Evolutionary conservation across 306 rosid species (phyloP).

Genomic region (Cajanus cajan): DNA sequence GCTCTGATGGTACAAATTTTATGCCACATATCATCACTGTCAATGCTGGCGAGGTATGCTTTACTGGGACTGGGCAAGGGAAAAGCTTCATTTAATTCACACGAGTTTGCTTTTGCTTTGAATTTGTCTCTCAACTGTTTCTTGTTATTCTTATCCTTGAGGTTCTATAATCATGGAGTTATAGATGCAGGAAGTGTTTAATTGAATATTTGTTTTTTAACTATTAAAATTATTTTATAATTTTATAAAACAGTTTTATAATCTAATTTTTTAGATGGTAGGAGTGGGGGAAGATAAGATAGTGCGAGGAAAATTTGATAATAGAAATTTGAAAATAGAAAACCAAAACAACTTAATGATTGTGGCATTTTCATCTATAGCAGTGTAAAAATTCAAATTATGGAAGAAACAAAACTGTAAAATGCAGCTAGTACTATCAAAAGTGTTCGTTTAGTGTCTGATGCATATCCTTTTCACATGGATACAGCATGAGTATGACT

Average conservation of each 20-base stretch:
- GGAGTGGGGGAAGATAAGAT: neutral
- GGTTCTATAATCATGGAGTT: neutral
- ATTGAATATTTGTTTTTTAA: neutral
- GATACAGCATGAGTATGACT: neutral
- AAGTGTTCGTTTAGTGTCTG: neutral
- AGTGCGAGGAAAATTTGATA: neutral
- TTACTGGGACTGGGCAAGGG: neutral
- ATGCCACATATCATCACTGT: slow-evolving; percentile 80
- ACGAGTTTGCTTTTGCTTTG: neutral
- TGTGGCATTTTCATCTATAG: neutral
- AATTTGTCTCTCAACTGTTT: neutral
- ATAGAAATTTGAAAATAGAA: neutral
- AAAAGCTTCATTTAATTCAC: slow-evolving; percentile 12
- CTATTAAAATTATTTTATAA: no score
- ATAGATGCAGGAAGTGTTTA: neutral
- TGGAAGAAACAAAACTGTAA: neutral
- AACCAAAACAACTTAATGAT: neutral
- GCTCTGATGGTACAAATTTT: slow-evolving; percentile 60
- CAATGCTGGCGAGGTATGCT: slow-evolving; percentile 79
- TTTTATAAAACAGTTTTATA: neutral
- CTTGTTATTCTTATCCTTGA: neutral
- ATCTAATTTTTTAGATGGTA: neutral
- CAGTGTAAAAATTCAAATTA: neutral
- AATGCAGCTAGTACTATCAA: neutral
- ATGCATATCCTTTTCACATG: neutral